These are phyloP conservation scores for Neonectria sp. DNA, from an alignment of 2,329 filamentous ascomycete genomes.

Conservation along the genomic window DNA sequence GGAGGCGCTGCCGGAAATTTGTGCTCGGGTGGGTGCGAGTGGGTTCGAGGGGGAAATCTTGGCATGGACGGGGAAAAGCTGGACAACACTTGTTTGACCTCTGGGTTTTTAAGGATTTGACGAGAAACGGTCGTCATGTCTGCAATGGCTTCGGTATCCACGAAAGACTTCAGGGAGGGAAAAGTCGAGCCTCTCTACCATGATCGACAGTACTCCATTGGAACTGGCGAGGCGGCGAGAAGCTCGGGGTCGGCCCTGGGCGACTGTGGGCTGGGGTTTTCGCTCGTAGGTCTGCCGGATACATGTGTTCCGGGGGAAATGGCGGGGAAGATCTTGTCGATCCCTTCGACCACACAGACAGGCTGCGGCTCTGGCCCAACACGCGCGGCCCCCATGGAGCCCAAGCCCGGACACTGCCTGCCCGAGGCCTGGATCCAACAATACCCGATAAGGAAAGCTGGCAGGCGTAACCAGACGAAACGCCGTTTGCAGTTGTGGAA, in stretches of 20 bases:
- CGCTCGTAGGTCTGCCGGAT: constrained; percentile 38
- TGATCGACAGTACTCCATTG: constrained; percentile 19
- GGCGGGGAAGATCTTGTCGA: constrained; percentile 49
- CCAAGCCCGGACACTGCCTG: constrained; percentile 26
- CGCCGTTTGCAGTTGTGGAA: constrained; percentile 30
- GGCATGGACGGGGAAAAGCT: constrained; percentile 10
- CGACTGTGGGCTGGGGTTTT: constrained; percentile 8
- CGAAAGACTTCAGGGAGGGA: neutral
- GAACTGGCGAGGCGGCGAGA: constrained; percentile 19
- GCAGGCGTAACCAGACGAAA: constrained; percentile 13
- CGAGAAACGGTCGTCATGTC: neutral
- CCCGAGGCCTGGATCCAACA: constrained; percentile 9
- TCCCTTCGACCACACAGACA: constrained; percentile 37
- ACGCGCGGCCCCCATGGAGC: constrained; percentile 14
- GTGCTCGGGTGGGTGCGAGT: constrained; percentile 13
- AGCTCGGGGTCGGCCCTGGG: constrained; percentile 15
- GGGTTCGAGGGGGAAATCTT: constrained; percentile 31
- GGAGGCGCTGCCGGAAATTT: constrained; percentile 30
- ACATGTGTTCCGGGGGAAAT: constrained; percentile 40
- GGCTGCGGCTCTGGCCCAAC: constrained; percentile 42
- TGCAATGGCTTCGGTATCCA: constrained; percentile 5
- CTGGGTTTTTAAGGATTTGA: neutral
- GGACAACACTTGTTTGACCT: neutral
- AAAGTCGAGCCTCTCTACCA: neutral
- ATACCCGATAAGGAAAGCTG: constrained; percentile 32